These are phyloP conservation scores for Diaporthe citrichinensis DNA, from an alignment of 2,329 filamentous ascomycete species.

Conservation along the genomic window DNA sequence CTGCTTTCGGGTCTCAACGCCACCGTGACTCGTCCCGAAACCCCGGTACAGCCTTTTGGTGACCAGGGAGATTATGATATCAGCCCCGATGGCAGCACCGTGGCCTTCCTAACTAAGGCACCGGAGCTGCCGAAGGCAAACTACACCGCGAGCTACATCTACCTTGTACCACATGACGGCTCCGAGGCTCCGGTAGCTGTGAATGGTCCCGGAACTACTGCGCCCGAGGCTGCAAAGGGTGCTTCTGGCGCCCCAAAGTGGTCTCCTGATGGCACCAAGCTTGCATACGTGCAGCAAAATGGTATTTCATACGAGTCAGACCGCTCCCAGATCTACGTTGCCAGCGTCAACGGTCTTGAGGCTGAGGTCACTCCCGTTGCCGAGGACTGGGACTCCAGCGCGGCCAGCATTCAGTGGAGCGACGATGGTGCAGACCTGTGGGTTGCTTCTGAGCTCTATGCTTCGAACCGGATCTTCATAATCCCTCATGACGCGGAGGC, in stretches of 20 bases:
- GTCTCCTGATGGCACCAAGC: constrained; percentile 68
- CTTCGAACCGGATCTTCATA: not conserved
- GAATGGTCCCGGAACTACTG: constrained; percentile 50
- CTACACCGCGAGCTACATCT: constrained; percentile 59
- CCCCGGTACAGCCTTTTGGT: constrained; percentile 63
- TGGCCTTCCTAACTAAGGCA: constrained; percentile 71
- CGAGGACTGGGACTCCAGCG: constrained; percentile 50
- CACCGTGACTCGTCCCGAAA: constrained; percentile 54
- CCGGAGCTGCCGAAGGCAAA: constrained; percentile 67
- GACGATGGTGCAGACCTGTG: constrained; percentile 15
- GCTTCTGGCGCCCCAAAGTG: constrained; percentile 59
- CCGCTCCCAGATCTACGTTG: constrained; percentile 52
- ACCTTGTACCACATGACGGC: constrained; percentile 52
- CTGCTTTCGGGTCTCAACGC: constrained; percentile 52
- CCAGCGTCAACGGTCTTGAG: constrained; percentile 62
- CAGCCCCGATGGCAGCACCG: constrained; percentile 56
- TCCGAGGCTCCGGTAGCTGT: constrained; percentile 51
- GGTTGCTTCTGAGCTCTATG: constrained; percentile 12
- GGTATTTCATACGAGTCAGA: constrained; percentile 70
- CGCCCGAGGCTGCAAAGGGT: constrained; percentile 51
- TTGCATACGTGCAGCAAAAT: constrained; percentile 74
- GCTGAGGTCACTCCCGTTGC: constrained; percentile 55
- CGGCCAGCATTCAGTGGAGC: constrained; percentile 49
- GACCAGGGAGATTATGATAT: constrained; percentile 74
- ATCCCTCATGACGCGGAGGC: constrained; percentile 6